These are phyloP conservation scores for Fusarium scirpi DNA, from an alignment of 2,329 filamentous ascomycete genomes.

Conservation along the genomic window DNA sequence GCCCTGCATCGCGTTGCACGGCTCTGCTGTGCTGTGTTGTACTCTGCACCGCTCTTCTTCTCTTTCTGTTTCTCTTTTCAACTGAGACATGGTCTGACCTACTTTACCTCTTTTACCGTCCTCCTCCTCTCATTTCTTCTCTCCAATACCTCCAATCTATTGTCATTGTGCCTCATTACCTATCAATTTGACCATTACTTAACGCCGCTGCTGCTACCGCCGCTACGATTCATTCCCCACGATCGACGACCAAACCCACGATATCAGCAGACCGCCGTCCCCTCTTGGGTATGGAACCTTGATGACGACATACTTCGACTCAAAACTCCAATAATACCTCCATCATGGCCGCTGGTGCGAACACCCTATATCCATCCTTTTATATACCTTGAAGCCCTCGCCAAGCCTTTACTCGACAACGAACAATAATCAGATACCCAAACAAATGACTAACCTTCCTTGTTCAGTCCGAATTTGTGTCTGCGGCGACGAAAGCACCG, in stretches of 20 bases:
- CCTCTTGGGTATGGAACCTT: slow-evolving; percentile 38
- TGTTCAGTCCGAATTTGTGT: slow-evolving; percentile 86
- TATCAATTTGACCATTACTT: background rate
- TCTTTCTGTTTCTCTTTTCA: background rate
- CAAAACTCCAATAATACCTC: slow-evolving; percentile 29
- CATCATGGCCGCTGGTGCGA: slow-evolving; percentile 47
- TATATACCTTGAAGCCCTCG: slow-evolving; percentile 4
- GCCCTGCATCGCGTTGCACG: slow-evolving; percentile 5
- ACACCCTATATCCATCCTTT: slow-evolving; percentile 10
- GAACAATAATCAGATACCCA: background rate
- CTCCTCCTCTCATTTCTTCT: slow-evolving; percentile 11
- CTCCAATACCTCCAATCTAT: background rate
- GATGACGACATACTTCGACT: slow-evolving; percentile 33
- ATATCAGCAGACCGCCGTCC: slow-evolving; percentile 23
- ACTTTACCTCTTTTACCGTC: slow-evolving; percentile 8
- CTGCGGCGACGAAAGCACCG: slow-evolving; percentile 95
- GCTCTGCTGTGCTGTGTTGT: background rate
- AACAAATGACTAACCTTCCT: slow-evolving; percentile 34
- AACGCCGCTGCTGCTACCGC: background rate
- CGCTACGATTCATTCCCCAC: slow-evolving; percentile 19
- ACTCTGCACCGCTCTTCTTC: slow-evolving; percentile 12
- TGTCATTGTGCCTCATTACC: background rate
- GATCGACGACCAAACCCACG: slow-evolving; percentile 21
- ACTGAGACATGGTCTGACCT: slow-evolving; percentile 20
- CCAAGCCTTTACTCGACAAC: slow-evolving; percentile 3